Evolutionary conservation across 1,284 basidiomycete species (phyloP).

Genomic region (Cystobasidium pallidum): DNA sequence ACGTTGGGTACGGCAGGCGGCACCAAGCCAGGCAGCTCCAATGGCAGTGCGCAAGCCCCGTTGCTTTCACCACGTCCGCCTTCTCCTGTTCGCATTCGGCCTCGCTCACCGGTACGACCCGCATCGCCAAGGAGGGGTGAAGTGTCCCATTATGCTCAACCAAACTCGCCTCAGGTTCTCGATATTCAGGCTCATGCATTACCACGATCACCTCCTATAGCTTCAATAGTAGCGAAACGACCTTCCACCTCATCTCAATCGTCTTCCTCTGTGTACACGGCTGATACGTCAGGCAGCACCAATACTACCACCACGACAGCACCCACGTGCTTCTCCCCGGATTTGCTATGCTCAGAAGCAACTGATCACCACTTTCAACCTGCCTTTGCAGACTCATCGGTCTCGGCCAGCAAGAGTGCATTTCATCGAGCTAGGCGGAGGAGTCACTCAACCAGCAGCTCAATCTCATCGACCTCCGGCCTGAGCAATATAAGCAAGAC

Average conservation of each 20-base stretch:
- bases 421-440: constrained; percentile 36
- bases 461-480: constrained; percentile 23
- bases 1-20: background rate
- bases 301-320: constrained; percentile 7
- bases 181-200: background rate
- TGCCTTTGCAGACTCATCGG: background rate
- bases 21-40: background rate
- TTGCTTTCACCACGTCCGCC: constrained; percentile 4
- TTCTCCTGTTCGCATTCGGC: constrained; percentile 28
- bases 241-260: constrained; percentile 39
- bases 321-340: constrained; percentile 18
- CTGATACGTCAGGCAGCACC: background rate
- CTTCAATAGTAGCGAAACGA: constrained; percentile 7
- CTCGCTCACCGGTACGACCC: constrained; percentile 24
- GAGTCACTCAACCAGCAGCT: constrained; percentile 20
- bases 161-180: background rate
- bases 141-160: constrained; percentile 1
- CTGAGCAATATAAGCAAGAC: background rate
- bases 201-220: background rate
- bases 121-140: constrained; percentile 20
- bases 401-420: background rate
- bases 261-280: constrained; percentile 11
- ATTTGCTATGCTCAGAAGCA: constrained; percentile 17
- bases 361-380: background rate
- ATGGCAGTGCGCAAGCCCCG: background rate